Percentiles rank a stretch among this genome's conserved stretches.
Conservation (phyloP, 768 basidiomycete genomes). For the Cystofilobasidium bisporidii region DNA sequence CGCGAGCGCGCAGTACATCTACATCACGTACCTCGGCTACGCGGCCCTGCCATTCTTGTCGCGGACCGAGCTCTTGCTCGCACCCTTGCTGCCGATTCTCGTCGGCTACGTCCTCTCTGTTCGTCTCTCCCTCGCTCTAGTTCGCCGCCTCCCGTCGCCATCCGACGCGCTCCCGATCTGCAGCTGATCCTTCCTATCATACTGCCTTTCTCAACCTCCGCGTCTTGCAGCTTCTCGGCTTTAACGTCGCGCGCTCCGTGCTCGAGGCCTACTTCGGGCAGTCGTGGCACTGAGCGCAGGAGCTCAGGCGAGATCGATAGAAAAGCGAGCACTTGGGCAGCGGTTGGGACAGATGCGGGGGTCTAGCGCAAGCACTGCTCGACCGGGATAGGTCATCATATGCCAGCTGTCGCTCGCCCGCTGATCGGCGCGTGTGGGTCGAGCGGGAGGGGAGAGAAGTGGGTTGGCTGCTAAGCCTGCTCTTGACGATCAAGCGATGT, state of each 20-base stretch:
- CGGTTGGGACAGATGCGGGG: too few species aligned
- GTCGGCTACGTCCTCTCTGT: constrained; percentile 68
- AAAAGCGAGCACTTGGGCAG: too few species aligned
- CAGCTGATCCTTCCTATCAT: neutral
- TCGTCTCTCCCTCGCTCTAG: neutral
- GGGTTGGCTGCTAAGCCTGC: too few species aligned
- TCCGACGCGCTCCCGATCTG: too few species aligned
- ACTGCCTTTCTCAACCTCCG: neutral
- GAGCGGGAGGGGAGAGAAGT: too few species aligned
- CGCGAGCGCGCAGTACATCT: constrained; percentile 25
- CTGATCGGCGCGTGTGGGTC: too few species aligned
- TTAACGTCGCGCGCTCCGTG: constrained; percentile 79
- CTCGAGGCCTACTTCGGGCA: constrained; percentile 66
- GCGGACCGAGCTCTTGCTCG: constrained; percentile 78
- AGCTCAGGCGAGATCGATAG: too few species aligned
- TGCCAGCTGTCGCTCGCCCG: too few species aligned
- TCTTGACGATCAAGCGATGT: too few species aligned
- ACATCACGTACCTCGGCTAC: constrained; percentile 30
- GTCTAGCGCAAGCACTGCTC: too few species aligned
- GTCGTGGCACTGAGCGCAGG: constrained; percentile 33
- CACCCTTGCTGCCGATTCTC: constrained; percentile 78
- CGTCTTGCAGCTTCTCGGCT: constrained; percentile 55
- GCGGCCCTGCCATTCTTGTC: constrained; percentile 83
- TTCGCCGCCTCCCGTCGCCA: too few species aligned
- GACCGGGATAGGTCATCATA: too few species aligned